phyloP scores from a whole-genome alignment of 805 yeast genomes.

The Zygosaccharomyces siamensis region DNA sequence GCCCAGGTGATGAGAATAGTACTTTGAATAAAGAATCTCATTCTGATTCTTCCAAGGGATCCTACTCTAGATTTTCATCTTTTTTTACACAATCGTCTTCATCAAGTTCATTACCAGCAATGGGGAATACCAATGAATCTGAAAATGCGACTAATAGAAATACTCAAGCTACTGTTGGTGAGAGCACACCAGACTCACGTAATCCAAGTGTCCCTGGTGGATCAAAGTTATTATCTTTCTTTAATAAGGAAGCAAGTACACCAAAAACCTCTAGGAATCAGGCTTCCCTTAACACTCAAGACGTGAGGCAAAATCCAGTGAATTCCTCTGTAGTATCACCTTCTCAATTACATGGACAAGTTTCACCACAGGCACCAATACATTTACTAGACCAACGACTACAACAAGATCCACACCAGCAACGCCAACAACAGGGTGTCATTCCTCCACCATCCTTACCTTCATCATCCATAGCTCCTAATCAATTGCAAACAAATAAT shows the following conservation, averaged over 20 bases:
- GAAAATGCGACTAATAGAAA: not conserved
- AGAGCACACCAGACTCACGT: not conserved
- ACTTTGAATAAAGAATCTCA: slow-evolving; percentile 4
- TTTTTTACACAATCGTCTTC: slow-evolving; percentile 30
- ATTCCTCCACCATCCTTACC: slow-evolving; percentile 17
- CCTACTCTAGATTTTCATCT: slow-evolving; percentile 35
- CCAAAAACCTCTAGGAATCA: not conserved
- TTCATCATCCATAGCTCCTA: slow-evolving; percentile 7
- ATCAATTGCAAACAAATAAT: slow-evolving; percentile 20
- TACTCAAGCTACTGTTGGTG: not conserved
- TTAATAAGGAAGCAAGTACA: slow-evolving; percentile 19
- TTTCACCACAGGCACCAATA: not conserved
- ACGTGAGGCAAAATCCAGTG: not conserved
- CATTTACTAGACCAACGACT: slow-evolving; percentile 5
- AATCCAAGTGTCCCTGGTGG: slow-evolving; percentile 19
- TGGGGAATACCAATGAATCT: not conserved
- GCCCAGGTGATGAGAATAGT: slow-evolving; percentile 11
- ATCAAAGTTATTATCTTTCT: slow-evolving; percentile 32
- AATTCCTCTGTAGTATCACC: not conserved
- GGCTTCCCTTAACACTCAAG: not conserved
- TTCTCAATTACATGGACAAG: not conserved
- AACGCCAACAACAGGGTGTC: slow-evolving; percentile 1
- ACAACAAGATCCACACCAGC: not conserved
- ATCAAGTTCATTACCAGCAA: slow-evolving; percentile 6
- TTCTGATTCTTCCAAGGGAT: slow-evolving; percentile 11